These are phyloP conservation scores for Phytophthora foliorum DNA, from an alignment of 352 stramenopile genomes.

Conservation along the genomic window DNA sequence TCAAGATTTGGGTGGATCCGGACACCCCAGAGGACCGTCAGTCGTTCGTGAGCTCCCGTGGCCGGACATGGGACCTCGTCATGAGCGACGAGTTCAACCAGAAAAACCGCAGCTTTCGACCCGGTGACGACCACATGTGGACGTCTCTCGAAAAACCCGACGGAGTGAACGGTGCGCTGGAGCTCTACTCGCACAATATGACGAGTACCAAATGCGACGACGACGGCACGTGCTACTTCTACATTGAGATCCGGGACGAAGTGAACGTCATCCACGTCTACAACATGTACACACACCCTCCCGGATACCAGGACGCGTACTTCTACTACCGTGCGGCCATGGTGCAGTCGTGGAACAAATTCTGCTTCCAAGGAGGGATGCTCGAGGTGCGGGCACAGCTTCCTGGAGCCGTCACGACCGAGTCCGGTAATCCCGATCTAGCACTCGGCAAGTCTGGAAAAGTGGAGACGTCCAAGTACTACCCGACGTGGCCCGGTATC, in stretches of 20 bases:
- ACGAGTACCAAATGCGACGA: constrained; percentile 60
- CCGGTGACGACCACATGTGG: constrained; percentile 95
- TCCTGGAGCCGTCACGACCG: constrained; percentile 70
- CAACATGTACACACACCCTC: constrained; percentile 65
- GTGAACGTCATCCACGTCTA: constrained; percentile 56
- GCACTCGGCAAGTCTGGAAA: constrained; percentile 52
- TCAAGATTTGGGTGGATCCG: constrained; percentile 65
- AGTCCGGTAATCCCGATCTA: constrained; percentile 57
- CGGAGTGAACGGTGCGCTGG: constrained; percentile 89
- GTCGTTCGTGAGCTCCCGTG: constrained; percentile 56
- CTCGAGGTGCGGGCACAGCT: constrained; percentile 93
- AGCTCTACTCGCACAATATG: constrained; percentile 93
- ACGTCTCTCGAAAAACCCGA: constrained; percentile 96
- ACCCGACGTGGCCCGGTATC: constrained; percentile 94
- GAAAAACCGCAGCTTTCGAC: constrained; percentile 90
- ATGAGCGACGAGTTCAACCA: constrained; percentile 97
- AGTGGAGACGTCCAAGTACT: constrained; percentile 65
- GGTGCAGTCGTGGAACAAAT: constrained; percentile 95
- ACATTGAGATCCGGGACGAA: constrained; percentile 50
- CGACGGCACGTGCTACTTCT: constrained; percentile 62
- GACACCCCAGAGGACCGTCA: constrained; percentile 53
- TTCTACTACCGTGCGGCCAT: constrained; percentile 80
- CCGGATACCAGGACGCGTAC: constrained; percentile 49
- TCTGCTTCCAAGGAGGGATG: constrained; percentile 95
- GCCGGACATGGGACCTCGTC: constrained; percentile 65